Base-by-base conservation (phyloP, 495 filamentous ascomycete species). In the Aspergillus mulundensis region DNA sequence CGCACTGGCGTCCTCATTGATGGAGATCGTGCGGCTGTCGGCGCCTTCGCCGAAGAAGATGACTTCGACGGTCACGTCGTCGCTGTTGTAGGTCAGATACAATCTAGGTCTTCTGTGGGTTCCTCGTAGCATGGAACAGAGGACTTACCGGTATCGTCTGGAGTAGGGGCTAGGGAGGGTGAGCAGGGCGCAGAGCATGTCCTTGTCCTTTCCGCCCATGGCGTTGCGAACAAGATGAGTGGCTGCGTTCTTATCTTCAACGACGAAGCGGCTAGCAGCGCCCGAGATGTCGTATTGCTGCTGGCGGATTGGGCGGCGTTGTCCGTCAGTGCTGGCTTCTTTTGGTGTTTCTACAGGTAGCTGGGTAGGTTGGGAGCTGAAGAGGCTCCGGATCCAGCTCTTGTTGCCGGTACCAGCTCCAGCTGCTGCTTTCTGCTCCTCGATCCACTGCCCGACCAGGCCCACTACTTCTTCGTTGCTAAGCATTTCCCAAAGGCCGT, bases 401-500 rank as follows among this genome's bases (percentile, higher is more conserved):
- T 68, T 74, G 59, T 72, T 79, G 60, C 70, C 50, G 58, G 66
- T 60, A 69, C 75, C 61, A 47, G 66, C 62, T 34, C 72, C 70
- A 15, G 73, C 65, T 3, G 15, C 23, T 21, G 45, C 24, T 45
- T 78, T 70, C 61, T 91, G 87, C 43, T 84, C 80, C 65, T 99
- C 93, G 36, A 99, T 80, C 95, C 95, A 99, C 68, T 93, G 88
- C 3, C 93, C 95, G 12, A 99, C 95, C 7, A 99, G 79, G 0
- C 95, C 95, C 45, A 99, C 86, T 1, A 97, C 95, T 74, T 99
- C 95, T 66, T 99, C 95, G 66, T 97, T 99, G 48, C 89, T 96
- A 48, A 99, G 77, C 93, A 97, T 97, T 73, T 99, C 95, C 94
- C 95, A 99, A 12, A 99, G 78, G 2, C 95, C 95, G 65, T 99